Percentiles rank a stretch among this genome's conserved stretches.
Evolutionary conservation across 2,329 filamentous ascomycete species (phyloP).

Genomic region (Lachnum nothofagi): DNA sequence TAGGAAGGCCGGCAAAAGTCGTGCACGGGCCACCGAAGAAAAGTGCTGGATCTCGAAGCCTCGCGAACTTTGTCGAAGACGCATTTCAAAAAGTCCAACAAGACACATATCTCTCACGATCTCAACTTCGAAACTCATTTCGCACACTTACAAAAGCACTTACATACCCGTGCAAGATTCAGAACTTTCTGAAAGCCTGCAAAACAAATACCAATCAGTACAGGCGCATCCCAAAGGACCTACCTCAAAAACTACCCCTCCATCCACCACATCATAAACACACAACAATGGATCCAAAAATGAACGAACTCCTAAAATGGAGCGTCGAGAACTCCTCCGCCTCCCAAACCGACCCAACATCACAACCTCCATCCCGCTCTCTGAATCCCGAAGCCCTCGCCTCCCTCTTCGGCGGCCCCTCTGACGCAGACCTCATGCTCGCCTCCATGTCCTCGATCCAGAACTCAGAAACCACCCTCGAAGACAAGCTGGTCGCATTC

Average conservation of each 20-base stretch:
- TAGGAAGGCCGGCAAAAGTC: too few species aligned
- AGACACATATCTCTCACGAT: too few species aligned
- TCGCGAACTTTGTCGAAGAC: too few species aligned
- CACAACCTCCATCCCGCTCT: slow-evolving; percentile 24
- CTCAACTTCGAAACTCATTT: too few species aligned
- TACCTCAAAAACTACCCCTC: slow-evolving; percentile 7
- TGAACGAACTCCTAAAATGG: slow-evolving; percentile 35
- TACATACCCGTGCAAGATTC: too few species aligned
- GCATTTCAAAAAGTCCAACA: too few species aligned
- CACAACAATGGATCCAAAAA: slow-evolving; percentile 28
- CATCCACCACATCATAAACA: slow-evolving; percentile 4
- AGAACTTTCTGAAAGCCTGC: too few species aligned
- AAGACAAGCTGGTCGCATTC: slow-evolving; percentile 77
- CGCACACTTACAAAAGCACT: too few species aligned
- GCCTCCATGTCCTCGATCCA: slow-evolving; percentile 73
- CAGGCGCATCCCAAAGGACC: not conserved
- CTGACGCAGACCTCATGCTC: slow-evolving; percentile 88
- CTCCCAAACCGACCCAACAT: slow-evolving; percentile 24
- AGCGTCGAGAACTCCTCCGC: slow-evolving; percentile 54
- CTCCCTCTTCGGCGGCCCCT: slow-evolving; percentile 74
- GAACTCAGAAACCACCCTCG: slow-evolving; percentile 57
- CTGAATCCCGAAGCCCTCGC: slow-evolving; percentile 67
- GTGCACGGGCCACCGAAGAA: too few species aligned
- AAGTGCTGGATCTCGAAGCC: too few species aligned
- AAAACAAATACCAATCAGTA: too few species aligned